A percentile compares a stretch with the other conserved stretches of the same genome.
phyloP scores from a whole-genome alignment of 257 asterid genomes.

The Mentha longifolia region DNA sequence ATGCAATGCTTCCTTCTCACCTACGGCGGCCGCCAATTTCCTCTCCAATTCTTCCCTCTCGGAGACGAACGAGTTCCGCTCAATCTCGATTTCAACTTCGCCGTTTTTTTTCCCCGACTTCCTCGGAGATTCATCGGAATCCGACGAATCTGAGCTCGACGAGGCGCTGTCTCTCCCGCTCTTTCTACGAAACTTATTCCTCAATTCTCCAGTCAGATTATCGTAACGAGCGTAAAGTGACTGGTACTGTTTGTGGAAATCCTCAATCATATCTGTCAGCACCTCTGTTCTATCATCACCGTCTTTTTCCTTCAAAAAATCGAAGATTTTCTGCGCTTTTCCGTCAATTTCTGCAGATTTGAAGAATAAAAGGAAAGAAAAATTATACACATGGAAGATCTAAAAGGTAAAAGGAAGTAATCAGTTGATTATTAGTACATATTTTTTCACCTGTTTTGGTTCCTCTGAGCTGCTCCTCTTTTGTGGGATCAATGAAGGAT shows the following conservation, averaged over 20 bases:
- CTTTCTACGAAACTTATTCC: slow-evolving; percentile 49
- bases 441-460: slow-evolving; percentile 55
- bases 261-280: slow-evolving; percentile 48
- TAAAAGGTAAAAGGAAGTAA: not conserved
- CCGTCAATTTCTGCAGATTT: slow-evolving; percentile 68
- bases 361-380: not conserved
- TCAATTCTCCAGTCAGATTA: slow-evolving; percentile 67
- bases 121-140: slow-evolving; percentile 54
- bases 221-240: slow-evolving; percentile 70
- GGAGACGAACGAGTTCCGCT: slow-evolving; percentile 36
- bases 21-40: slow-evolving; percentile 43
- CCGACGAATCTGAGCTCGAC: slow-evolving; percentile 74
- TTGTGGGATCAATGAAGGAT: slow-evolving; percentile 58
- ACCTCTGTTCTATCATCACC: slow-evolving; percentile 50
- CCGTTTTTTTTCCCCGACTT: slow-evolving; percentile 52
- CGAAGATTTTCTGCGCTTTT: slow-evolving; percentile 61
- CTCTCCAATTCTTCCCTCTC: slow-evolving; percentile 57
- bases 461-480: slow-evolving; percentile 64
- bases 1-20: slow-evolving; percentile 54
- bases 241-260: slow-evolving; percentile 58
- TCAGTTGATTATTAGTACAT: not conserved
- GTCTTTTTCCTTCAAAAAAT: slow-evolving; percentile 50
- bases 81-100: slow-evolving; percentile 31
- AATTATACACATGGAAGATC: not conserved
- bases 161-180: slow-evolving; percentile 51